Evolutionary conservation across 805 yeast genomes (phyloP), one percentile per base, ranked within the genome.

Genomic region (Wickerhamomyces ciferrii): DNA sequence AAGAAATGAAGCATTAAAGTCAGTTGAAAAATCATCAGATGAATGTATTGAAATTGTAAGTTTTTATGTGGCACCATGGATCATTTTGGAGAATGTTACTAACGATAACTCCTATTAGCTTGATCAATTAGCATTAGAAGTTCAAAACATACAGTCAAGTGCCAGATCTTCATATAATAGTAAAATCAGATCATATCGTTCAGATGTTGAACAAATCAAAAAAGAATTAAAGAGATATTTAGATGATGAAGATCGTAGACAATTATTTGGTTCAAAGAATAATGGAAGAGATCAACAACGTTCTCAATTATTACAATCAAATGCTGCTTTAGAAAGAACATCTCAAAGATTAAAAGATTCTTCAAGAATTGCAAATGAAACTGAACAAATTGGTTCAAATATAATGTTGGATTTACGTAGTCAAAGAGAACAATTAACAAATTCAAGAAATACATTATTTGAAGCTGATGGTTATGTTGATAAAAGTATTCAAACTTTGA

Each of bases 401-500:
- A 94, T 94, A 44, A 75, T 94, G 68, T 82, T 81, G 56, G 96
- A 92, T 62, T 71, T 94, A 53, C 76, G 97, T 50, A 84, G 96
- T 23, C 99, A 94, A 69, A 74, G 99, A 48, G 99, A 94, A 59
- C 97, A 95, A 60, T 78, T 94, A 39, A 71, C 80, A 45, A 89
- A 91, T 56, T 81, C 96, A 20, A 79, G 97, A 64, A 87, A 85
- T 56, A 87, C 96, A 0, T 70, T 94, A 43, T 78, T 78, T 66
- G 92, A 90, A 51, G 98, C 98, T 0, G 98, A 94, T 62, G 81
- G 85, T 1, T 89, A 91, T 59, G 96, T 94, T 44, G 98, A 94
- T 66, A 83, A 86, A 61, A 83, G 94, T 46, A 77, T 94, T 46
- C 79, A 86, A 47, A 94, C 98, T 1, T 71, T 94, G 58, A 82